These are phyloP conservation scores for Sicyos baderoa DNA, from an alignment of 306 rosid species.

Conservation along the genomic window DNA sequence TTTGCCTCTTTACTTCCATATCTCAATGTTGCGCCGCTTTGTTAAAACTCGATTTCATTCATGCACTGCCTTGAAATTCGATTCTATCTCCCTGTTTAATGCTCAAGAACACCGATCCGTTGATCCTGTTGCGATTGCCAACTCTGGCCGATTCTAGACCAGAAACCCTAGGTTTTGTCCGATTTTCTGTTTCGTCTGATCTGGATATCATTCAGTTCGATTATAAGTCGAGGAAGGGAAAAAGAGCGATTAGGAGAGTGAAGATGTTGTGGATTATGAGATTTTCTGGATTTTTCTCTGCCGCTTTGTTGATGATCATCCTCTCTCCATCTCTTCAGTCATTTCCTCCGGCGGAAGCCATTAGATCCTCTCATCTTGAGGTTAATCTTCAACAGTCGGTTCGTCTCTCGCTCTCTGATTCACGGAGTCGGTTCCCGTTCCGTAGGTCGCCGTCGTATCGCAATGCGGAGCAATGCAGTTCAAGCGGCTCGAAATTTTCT, in stretches of 20 bases:
- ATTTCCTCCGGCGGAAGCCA: conserved; percentile 64
- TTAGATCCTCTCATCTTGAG: conserved; percentile 43
- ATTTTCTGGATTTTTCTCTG: conserved; percentile 50
- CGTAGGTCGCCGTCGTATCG: conserved; percentile 40
- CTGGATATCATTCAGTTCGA: conserved; percentile 9
- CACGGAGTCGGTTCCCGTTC: conserved; percentile 32
- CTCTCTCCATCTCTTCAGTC: conserved; percentile 70
- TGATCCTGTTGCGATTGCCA: neutral
- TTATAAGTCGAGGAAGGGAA: conserved; percentile 28
- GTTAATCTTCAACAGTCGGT: conserved; percentile 26
- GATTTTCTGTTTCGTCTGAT: conserved; percentile 9
- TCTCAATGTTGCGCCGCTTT: conserved; percentile 27
- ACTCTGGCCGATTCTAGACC: conserved; percentile 36
- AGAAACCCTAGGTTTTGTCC: conserved; percentile 34
- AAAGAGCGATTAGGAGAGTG: conserved; percentile 15
- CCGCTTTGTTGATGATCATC: conserved; percentile 50
- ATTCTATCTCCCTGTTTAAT: conserved; percentile 15
- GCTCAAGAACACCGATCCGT: neutral
- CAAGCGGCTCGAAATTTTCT: conserved; percentile 5
- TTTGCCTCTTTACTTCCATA: conserved; percentile 24
- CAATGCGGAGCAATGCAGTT: conserved; percentile 51
- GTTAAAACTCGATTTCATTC: neutral
- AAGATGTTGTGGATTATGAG: conserved; percentile 50
- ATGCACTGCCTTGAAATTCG: neutral
- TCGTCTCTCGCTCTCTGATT: conserved; percentile 6